Evolutionary conservation across 148 eudicot species (phyloP).

Genomic region (Limonium bicolor): DNA sequence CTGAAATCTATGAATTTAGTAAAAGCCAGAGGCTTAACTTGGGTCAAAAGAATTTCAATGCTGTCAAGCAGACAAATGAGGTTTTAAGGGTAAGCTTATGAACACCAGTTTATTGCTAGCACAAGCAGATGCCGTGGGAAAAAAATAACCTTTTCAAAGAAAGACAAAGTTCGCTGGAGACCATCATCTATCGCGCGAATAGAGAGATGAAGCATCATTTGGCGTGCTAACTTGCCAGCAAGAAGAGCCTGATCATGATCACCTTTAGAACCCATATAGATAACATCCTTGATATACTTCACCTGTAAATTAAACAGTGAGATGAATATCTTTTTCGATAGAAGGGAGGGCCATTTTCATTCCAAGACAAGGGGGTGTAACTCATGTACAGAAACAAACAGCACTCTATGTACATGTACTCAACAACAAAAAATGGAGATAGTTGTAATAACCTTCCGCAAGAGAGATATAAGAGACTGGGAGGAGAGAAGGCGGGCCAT

Average conservation of each 20-base stretch:
- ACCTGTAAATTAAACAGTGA: constrained; percentile 36
- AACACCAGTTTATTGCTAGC: neutral
- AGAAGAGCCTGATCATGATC: constrained; percentile 16
- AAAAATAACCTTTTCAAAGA: constrained; percentile 60
- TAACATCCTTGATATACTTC: constrained; percentile 60
- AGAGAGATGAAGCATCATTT: constrained; percentile 72
- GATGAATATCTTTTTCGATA: constrained; percentile 13
- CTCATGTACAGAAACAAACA: neutral
- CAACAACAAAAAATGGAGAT: too few relatives aligned
- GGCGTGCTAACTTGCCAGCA: constrained; percentile 44
- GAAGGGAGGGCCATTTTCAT: neutral
- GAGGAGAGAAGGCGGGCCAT: constrained; percentile 45
- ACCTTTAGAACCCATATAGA: constrained; percentile 53
- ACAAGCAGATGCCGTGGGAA: neutral
- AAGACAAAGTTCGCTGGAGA: constrained; percentile 67
- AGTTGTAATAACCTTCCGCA: constrained; percentile 59
- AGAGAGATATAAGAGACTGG: constrained; percentile 32
- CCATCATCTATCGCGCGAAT: constrained; percentile 66
- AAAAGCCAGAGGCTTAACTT: constrained; percentile 1
- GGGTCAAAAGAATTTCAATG: neutral
- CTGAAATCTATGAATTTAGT: constrained; percentile 33
- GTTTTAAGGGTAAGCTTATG: neutral
- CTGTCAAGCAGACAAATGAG: neutral
- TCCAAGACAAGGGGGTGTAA: neutral
- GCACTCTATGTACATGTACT: too few relatives aligned